Conservation (phyloP, 108 stramenopile species). For the Parietichytrium sp. region DNA sequence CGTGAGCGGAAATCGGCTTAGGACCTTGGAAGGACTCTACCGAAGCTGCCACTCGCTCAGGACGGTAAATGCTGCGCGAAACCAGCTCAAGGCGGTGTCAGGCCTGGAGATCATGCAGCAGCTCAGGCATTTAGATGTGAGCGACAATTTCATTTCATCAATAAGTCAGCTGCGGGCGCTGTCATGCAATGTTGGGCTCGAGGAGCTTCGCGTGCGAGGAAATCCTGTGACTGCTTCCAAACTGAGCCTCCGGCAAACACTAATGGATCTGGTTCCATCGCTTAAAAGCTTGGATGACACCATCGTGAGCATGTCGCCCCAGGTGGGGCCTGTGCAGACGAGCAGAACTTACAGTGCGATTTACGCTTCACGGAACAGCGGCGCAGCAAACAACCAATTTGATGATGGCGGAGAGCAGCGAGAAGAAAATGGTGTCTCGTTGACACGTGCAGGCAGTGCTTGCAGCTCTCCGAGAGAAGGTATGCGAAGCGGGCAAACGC, state of each 20-base stretch:
- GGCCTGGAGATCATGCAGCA: slow-evolving; percentile 5
- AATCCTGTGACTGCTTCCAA: background rate
- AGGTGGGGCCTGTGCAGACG: too few relatives aligned
- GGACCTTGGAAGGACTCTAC: background rate
- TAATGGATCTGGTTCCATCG: slow-evolving; percentile 25
- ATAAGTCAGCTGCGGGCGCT: background rate
- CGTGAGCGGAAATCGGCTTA: slow-evolving; percentile 26
- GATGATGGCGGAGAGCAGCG: too few relatives aligned
- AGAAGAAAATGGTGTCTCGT: too few relatives aligned
- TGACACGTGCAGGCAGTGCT: too few relatives aligned
- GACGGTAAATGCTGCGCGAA: background rate
- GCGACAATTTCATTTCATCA: background rate
- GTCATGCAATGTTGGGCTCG: background rate
- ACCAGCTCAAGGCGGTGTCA: background rate
- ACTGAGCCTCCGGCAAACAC: background rate
- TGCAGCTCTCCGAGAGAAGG: too few relatives aligned
- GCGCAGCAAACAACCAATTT: too few relatives aligned
- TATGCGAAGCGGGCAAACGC: too few relatives aligned
- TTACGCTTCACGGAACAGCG: too few relatives aligned
- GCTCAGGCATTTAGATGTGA: background rate
- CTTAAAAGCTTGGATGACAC: background rate
- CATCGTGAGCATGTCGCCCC: slow-evolving; percentile 10
- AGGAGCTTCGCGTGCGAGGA: background rate
- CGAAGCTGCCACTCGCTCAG: background rate
- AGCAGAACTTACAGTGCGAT: too few relatives aligned